These are phyloP conservation scores for Aspergillus affinis DNA, from an alignment of 495 filamentous ascomycete genomes.

Conservation along the genomic window DNA sequence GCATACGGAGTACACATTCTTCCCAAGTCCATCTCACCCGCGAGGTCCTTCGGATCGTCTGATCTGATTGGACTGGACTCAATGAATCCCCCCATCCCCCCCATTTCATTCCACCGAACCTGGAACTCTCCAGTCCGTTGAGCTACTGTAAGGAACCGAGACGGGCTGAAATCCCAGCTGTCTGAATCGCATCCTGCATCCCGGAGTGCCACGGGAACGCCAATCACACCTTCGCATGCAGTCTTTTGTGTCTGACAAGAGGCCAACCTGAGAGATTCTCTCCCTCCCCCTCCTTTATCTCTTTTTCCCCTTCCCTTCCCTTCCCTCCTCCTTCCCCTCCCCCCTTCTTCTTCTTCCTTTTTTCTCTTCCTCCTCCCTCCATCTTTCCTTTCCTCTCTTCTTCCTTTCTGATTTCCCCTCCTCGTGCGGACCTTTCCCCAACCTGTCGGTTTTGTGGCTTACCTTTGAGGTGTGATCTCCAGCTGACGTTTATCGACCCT, in stretches of 20 bases:
- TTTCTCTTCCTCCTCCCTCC: constrained; percentile 11
- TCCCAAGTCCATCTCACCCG: background rate
- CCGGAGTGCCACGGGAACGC: background rate
- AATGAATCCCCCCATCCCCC: too few species aligned
- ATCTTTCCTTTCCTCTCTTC: constrained; percentile 25
- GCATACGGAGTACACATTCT: background rate
- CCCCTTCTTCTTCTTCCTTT: constrained; percentile 4
- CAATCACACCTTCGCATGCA: constrained; percentile 11
- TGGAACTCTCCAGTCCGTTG: background rate
- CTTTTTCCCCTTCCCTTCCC: constrained; percentile 10
- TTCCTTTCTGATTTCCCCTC: constrained; percentile 18
- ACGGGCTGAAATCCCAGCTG: background rate
- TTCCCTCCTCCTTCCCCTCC: constrained; percentile 21
- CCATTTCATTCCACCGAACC: too few species aligned
- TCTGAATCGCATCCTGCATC: background rate
- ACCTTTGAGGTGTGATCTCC: constrained; percentile 18
- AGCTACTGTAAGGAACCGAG: background rate
- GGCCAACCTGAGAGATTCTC: too few species aligned
- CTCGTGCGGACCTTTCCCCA: constrained; percentile 14
- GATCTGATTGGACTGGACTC: background rate
- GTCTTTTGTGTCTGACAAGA: constrained; percentile 6
- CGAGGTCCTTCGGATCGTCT: background rate
- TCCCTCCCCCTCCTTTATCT: background rate
- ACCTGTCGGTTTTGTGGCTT: constrained; percentile 20
- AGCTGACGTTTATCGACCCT: constrained; percentile 58